Base-by-base conservation (phyloP, 208 protist species). In the Crithidia bombi region DNA sequence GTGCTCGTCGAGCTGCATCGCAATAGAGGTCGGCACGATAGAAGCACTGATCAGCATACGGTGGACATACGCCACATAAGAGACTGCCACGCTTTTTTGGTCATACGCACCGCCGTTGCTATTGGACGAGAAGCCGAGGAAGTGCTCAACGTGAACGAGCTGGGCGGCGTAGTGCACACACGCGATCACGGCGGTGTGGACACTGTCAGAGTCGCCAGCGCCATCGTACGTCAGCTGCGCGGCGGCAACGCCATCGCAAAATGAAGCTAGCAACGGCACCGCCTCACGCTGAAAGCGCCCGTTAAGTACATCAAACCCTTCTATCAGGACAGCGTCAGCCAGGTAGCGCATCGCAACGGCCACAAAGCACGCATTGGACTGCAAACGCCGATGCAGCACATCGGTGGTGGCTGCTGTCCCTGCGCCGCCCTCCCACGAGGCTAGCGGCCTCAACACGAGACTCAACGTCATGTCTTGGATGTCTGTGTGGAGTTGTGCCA, bases 131-230 rank as follows among this genome's bases (percentile, higher is more conserved):
- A 33, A 52, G 41, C 39, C 39, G 5, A 65, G 9, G 9, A 39
- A 54, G 43, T 65, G 39, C 44, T 41, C 43, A 4, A 65, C 30
- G 49, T 58, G 39, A 15, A 66, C 26, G 21, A 52, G 43, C 38
- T 74, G 57, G 5, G 68, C 51, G 4, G 63, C 17, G 59, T 66
- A 74, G 38, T 28, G 23, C 21, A 74, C 38, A 38, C 68, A 66
- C 38, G 68, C 68, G 28, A 67, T 30, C 25, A 74, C 57, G 36
- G 58, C 68, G 17, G 58, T 50, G 68, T 74, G 68, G n/a, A 66
- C 59, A 39, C 68, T 74, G 33, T 51, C 50, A 4, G 68, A 14
- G 11, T 74, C 68, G 0, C 68, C 59, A 11, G 58, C 57, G 19
- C 59, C 50, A 32, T 74, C 68, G 39, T 74, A 74, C 47, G 59